Evolutionary conservation across 495 filamentous ascomycete genomes (phyloP), one percentile per base, ranked within the genome.

Genomic region (Penicillium angulare): DNA sequence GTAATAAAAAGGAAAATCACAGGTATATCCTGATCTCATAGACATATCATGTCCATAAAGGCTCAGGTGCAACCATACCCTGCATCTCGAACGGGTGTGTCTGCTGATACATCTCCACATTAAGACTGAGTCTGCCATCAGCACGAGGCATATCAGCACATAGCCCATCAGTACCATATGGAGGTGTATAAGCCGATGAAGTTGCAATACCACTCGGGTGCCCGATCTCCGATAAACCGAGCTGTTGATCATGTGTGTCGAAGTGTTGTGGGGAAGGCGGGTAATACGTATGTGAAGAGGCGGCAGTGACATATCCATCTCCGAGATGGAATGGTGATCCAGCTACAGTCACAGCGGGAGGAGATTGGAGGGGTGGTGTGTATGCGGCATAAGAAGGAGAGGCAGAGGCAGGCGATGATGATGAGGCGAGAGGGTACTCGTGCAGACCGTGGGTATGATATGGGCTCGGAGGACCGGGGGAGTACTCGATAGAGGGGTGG

Each of bases 331-430:
- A 76, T 5, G 71, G 62, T 0, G 73, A 71, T 44, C 54, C 67
- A 34, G 69, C 62, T 20, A 74, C 59, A 12, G 61, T 65, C 18
- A 73, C 66, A 7, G 66, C 62, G 7, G 71, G 71, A 21, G 73
- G 67, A 31, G 73, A 73, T 18, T 74, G 71, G 9, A 72, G 61
- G 4, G 72, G 69, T 3, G 72, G 69, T 3, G 73, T 74, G 46
- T 75, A 75, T 18, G 73, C 66, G 12, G 66, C 58, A 42, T 69
- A 70, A 5, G 67, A 66, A 8, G 72, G 62, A 3, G 71, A 73
- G 7, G 68, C 65, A 2, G 71, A 68, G 15, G 63, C 70, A 12
- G 73, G 65, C 7, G 73, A 71, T 22, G 73, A 69, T 5, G 68
- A 66, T 12, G 68, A 56, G 40, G 65, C 63, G 24, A 70, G 46